phyloP scores from a whole-genome alignment of 768 basidiomycete genomes.

The Tricholoma furcatifolium region DNA sequence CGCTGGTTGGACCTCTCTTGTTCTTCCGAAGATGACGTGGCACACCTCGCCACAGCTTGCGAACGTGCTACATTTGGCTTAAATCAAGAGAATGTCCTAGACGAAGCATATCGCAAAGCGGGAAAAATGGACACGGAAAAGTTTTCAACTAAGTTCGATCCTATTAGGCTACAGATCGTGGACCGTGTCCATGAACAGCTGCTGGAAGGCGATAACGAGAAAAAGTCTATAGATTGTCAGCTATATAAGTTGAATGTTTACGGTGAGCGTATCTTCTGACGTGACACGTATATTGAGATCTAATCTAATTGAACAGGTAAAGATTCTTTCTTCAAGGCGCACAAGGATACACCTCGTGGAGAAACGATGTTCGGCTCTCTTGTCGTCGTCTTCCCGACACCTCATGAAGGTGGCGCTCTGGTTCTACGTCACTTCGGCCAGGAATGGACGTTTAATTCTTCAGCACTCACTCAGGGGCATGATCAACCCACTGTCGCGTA shows the following conservation, averaged over 20 bases:
- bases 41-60: too few relatives aligned
- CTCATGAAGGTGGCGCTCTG: conserved; percentile 44
- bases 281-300: background rate
- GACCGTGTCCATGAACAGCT: conserved; percentile 5
- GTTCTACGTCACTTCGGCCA: conserved; percentile 30
- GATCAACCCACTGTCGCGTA: conserved; percentile 22
- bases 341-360: conserved; percentile 46
- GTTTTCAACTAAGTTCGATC: conserved; percentile 34
- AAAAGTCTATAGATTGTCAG: conserved; percentile 20
- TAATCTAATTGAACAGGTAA: conserved; percentile 23
- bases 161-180: background rate
- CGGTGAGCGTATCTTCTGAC: conserved; percentile 20
- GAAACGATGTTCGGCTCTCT: conserved; percentile 51
- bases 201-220: conserved; percentile 17
- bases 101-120: conserved; percentile 45
- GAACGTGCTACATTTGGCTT: conserved; percentile 43
- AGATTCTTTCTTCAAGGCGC: conserved; percentile 49
- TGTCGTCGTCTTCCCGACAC: conserved; percentile 47
- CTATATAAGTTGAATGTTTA: conserved; percentile 40
- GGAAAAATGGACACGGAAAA: conserved; percentile 37
- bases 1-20: too few relatives aligned
- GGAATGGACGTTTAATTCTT: conserved; percentile 35
- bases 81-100: too few relatives aligned
- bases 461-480: too few relatives aligned
- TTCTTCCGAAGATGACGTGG: too few relatives aligned